A percentile compares a stretch with the other conserved stretches of the same genome.
Evolutionary conservation across 2,329 filamentous ascomycete genomes (phyloP).

Genomic region (Catunica adiposa): DNA sequence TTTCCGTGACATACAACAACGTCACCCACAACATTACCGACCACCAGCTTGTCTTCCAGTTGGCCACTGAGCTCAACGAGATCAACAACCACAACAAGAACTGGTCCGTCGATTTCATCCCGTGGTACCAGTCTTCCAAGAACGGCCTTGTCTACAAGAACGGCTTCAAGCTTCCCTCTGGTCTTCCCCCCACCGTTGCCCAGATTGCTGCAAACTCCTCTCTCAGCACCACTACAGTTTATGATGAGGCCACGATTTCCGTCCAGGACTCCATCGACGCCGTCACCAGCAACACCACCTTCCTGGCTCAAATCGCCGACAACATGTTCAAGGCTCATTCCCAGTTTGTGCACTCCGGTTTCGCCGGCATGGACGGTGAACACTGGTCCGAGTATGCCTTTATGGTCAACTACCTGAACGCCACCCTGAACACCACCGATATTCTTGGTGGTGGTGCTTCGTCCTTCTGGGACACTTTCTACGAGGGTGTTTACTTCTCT

Average conservation of each 20-base stretch:
- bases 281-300: conserved; percentile 15
- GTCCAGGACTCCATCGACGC: conserved; percentile 17
- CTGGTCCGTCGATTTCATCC: conserved; percentile 42
- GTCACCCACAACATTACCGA: conserved; percentile 43
- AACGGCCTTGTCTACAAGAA: conserved; percentile 37
- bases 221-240: conserved; percentile 19
- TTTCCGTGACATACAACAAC: conserved; percentile 35
- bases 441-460: conserved; percentile 13
- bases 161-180: conserved; percentile 31
- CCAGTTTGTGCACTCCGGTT: conserved; percentile 27
- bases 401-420: conserved; percentile 36
- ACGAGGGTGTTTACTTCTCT: conserved; percentile 17
- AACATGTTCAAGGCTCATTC: conserved; percentile 28
- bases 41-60: conserved; percentile 47
- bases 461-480: conserved; percentile 17
- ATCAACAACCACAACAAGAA: conserved; percentile 36
- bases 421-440: conserved; percentile 35
- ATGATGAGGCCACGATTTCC: conserved; percentile 17
- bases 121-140: conserved; percentile 38
- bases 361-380: conserved; percentile 25
- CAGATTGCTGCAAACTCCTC: conserved; percentile 30
- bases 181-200: conserved; percentile 33
- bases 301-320: conserved; percentile 23
- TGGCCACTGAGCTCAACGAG: conserved; percentile 41
- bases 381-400: conserved; percentile 49